These are phyloP conservation scores for Hyphopichia pseudoburtonii DNA, from an alignment of 1,139 yeast species.

Conservation along the genomic window DNA sequence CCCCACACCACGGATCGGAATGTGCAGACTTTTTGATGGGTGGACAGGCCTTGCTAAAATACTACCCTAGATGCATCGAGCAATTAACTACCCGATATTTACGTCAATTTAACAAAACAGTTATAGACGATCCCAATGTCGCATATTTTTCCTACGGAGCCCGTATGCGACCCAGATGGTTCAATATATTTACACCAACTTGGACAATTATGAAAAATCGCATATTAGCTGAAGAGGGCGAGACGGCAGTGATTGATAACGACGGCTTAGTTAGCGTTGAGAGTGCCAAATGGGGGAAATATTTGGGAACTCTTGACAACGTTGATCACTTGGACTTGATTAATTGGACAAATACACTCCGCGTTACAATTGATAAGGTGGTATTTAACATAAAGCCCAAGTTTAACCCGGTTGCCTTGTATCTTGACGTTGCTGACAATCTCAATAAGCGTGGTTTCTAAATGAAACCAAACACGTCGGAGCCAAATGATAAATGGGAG, in stretches of 20 bases:
- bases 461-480: constrained; percentile 6
- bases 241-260: constrained; percentile 49
- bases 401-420: constrained; percentile 74
- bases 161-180: constrained; percentile 59
- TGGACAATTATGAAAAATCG: constrained; percentile 56
- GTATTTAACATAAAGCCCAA: constrained; percentile 37
- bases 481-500: not conserved
- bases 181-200: constrained; percentile 58
- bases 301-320: constrained; percentile 71
- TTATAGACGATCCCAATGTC: constrained; percentile 60
- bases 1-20: constrained; percentile 88
- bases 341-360: constrained; percentile 70
- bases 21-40: constrained; percentile 68
- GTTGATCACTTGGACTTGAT: constrained; percentile 86
- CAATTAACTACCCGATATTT: constrained; percentile 63
- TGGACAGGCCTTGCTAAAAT: constrained; percentile 12
- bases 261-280: constrained; percentile 85
- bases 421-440: constrained; percentile 70
- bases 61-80: constrained; percentile 48
- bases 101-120: constrained; percentile 50
- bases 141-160: constrained; percentile 85
- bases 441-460: constrained; percentile 65
- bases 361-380: constrained; percentile 34
- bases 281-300: constrained; percentile 82
- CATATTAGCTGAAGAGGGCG: constrained; percentile 10